A percentile compares a stretch with the other conserved stretches of the same genome.
These are phyloP conservation scores for Pyrenochaeta sp. DNA, from an alignment of 2,329 filamentous ascomycete genomes.

Conservation along the genomic window DNA sequence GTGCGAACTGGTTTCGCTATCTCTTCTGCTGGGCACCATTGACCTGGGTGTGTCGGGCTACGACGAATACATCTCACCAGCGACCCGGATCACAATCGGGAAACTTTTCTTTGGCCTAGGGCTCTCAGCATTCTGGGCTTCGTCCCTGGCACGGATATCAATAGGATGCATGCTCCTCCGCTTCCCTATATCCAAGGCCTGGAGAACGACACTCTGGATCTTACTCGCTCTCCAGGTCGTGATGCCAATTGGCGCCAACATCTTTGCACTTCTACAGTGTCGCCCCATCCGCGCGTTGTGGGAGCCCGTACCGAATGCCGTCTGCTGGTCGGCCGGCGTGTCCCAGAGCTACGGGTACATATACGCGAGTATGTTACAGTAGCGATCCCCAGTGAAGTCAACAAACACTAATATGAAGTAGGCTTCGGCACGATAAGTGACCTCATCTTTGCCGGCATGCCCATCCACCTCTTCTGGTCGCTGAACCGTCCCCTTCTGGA, in stretches of 20 bases:
- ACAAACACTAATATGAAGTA: slow-evolving; percentile 5
- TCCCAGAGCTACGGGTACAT: slow-evolving; percentile 12
- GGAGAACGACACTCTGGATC: slow-evolving; percentile 7
- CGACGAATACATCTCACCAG: slow-evolving; percentile 9
- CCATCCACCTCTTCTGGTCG: slow-evolving; percentile 9
- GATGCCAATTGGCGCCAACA: slow-evolving; percentile 8
- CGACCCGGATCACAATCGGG: slow-evolving; percentile 4
- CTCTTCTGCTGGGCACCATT: slow-evolving; percentile 2
- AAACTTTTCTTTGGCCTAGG: slow-evolving; percentile 7
- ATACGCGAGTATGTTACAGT: slow-evolving; percentile 4
- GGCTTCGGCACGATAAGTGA: slow-evolving; percentile 10
- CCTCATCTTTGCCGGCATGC: slow-evolving; percentile 10
- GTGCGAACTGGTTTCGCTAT: slow-evolving; percentile 6
- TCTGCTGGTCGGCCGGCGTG: slow-evolving; percentile 7
- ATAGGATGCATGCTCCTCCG: slow-evolving; percentile 14
- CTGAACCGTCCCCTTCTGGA: slow-evolving; percentile 7
- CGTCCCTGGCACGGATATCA: slow-evolving; percentile 9
- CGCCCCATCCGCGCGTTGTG: slow-evolving; percentile 8
- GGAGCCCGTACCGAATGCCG: slow-evolving; percentile 3
- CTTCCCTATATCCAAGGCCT: slow-evolving; percentile 10
- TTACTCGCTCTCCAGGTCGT: slow-evolving; percentile 7
- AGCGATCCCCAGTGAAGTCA: background rate
- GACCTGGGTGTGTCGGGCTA: slow-evolving; percentile 4
- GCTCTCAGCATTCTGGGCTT: slow-evolving; percentile 8
- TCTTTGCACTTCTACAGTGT: slow-evolving; percentile 8